Conservation (phyloP, 441 rosid species). For the Gossypium laxum region DNA sequence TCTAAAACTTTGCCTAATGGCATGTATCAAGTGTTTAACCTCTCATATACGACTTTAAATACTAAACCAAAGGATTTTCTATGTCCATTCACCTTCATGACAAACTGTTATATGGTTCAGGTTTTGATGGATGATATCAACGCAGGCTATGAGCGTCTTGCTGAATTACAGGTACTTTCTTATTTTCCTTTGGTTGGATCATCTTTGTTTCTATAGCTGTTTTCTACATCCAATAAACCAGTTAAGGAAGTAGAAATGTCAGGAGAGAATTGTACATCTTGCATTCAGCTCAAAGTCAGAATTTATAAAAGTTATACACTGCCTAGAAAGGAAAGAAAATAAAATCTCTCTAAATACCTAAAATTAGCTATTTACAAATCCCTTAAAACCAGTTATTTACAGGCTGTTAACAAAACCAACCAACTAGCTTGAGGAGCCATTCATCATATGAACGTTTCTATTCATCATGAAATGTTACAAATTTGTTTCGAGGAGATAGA, state of each 20-base stretch:
- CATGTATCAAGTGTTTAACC: not conserved
- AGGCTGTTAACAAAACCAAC: too few relatives aligned
- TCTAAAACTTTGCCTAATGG: not conserved
- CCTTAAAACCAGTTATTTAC: too few relatives aligned
- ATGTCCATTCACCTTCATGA: constrained; percentile 9
- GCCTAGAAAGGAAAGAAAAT: too few relatives aligned
- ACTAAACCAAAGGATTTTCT: not conserved
- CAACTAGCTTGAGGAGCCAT: not conserved
- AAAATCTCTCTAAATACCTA: too few relatives aligned
- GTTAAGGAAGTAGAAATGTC: too few relatives aligned
- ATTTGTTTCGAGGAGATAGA: not conserved
- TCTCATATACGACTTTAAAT: not conserved
- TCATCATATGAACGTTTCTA: not conserved
- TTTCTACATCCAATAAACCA: not conserved
- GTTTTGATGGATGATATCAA: constrained; percentile 82
- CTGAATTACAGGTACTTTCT: constrained; percentile 62
- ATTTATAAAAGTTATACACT: too few relatives aligned
- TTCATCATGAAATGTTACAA: not conserved
- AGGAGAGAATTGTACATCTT: too few relatives aligned
- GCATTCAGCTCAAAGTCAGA: too few relatives aligned
- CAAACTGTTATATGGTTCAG: constrained; percentile 30
- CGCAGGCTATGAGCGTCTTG: constrained; percentile 78
- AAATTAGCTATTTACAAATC: too few relatives aligned
- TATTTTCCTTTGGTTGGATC: constrained; percentile 6
- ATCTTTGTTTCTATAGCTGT: not conserved